Evolutionary conservation across 2,329 filamentous ascomycete species (phyloP).

Genomic region (Chaetomiaceae sp.): DNA sequence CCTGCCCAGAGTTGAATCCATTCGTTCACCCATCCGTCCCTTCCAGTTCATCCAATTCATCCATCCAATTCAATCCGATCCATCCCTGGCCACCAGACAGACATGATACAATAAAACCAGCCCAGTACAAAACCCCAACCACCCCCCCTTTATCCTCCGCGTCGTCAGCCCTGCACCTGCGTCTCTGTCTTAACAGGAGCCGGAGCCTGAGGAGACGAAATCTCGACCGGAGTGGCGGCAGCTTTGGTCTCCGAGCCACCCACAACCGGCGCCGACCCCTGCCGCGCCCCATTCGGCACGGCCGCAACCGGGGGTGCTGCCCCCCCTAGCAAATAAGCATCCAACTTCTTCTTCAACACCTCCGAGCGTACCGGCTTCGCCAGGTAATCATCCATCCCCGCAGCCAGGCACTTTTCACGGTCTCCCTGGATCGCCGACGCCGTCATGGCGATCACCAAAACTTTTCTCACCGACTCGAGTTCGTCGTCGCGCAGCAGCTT

Average conservation of each 20-base stretch:
- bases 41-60: no score
- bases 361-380: constrained; percentile 92
- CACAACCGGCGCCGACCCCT: no score
- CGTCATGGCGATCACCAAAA: constrained; percentile 97
- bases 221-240: neutral
- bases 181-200: neutral
- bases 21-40: neutral
- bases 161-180: neutral
- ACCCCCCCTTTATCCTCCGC: no score
- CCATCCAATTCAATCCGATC: neutral
- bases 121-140: neutral
- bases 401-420: constrained; percentile 88
- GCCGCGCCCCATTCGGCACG: neutral
- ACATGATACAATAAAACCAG: neutral
- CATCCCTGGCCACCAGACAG: neutral
- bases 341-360: constrained; percentile 77
- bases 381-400: constrained; percentile 96
- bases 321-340: constrained; percentile 40
- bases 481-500: constrained; percentile 73
- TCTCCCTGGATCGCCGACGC: constrained; percentile 92
- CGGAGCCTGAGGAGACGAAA: no score
- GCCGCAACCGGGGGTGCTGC: neutral
- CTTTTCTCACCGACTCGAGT: constrained; percentile 70
- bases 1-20: neutral
- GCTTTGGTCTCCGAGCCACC: no score